Conservation (phyloP, 2,329 filamentous ascomycete genomes). For the Cordyceps fumosorosea region DNA sequence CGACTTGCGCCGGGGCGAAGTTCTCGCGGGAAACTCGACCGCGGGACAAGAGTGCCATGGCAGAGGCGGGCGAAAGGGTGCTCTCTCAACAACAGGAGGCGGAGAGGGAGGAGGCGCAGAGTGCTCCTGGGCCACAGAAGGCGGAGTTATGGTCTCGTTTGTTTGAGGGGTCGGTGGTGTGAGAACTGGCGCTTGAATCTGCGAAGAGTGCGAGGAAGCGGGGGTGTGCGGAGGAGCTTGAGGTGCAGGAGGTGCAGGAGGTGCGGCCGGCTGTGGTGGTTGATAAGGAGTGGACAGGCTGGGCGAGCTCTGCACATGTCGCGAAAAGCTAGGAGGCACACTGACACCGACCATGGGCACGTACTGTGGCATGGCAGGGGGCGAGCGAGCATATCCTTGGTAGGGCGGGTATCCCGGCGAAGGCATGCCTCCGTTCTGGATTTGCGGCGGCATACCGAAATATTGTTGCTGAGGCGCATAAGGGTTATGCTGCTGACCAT, state of each 20-base stretch:
- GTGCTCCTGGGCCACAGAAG: slow-evolving; percentile 18
- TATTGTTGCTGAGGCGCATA: slow-evolving; percentile 38
- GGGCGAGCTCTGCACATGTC: slow-evolving; percentile 45
- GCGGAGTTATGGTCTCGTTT: slow-evolving; percentile 22
- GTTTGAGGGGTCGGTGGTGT: slow-evolving; percentile 42
- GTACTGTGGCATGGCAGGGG: slow-evolving; percentile 49
- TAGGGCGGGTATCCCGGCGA: slow-evolving; percentile 43
- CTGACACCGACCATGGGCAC: slow-evolving; percentile 44
- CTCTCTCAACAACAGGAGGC: neutral
- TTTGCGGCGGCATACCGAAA: slow-evolving; percentile 53
- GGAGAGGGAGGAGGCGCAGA: slow-evolving; percentile 3
- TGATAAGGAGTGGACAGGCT: slow-evolving; percentile 51
- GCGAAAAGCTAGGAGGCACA: slow-evolving; percentile 40
- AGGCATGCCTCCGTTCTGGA: slow-evolving; percentile 46
- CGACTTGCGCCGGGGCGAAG: slow-evolving; percentile 32
- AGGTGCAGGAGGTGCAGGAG: slow-evolving; percentile 30
- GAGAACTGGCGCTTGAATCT: slow-evolving; percentile 31
- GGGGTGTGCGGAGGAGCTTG: slow-evolving; percentile 41
- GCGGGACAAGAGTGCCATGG: slow-evolving; percentile 52
- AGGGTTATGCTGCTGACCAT: slow-evolving; percentile 41
- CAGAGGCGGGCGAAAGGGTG: slow-evolving; percentile 43
- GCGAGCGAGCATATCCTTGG: slow-evolving; percentile 42
- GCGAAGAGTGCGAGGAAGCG: slow-evolving; percentile 45
- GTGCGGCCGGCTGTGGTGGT: slow-evolving; percentile 39
- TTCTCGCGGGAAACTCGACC: slow-evolving; percentile 40